Conservation (phyloP, 805 yeast genomes). For the Hanseniaspora guilliermondii region DNA sequence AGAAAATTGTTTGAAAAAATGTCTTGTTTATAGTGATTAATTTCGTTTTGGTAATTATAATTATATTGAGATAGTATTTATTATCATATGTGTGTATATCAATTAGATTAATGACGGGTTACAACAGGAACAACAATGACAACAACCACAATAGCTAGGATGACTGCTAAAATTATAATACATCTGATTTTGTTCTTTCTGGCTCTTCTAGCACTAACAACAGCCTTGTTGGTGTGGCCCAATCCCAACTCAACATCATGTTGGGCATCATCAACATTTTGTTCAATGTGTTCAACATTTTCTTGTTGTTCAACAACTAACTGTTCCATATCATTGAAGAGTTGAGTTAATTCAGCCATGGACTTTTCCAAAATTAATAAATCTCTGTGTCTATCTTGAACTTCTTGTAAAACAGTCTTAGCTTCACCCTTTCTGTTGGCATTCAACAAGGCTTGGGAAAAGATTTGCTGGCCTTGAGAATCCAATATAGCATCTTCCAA, state of each 20-base stretch:
- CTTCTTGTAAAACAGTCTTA: conserved; percentile 86
- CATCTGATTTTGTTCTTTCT: conserved; percentile 88
- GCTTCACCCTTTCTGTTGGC: conserved; percentile 91
- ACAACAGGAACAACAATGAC: conserved; percentile 45
- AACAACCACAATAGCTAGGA: conserved; percentile 53
- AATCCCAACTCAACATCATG: conserved; percentile 87
- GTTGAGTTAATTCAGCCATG: conserved; percentile 87
- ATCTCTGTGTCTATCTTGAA: conserved; percentile 90
- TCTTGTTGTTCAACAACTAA: conserved; percentile 92
- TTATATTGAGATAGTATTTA: not conserved
- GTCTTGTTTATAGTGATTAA: too few species aligned
- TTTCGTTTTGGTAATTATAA: not conserved
- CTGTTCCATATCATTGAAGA: conserved; percentile 92
- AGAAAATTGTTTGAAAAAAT: too few species aligned
- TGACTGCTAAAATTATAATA: conserved; percentile 46
- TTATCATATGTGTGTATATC: not conserved
- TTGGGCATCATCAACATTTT: conserved; percentile 72
- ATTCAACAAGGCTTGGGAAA: conserved; percentile 81
- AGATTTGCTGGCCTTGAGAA: conserved; percentile 76
- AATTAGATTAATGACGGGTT: conserved; percentile 17
- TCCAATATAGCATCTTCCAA: conserved; percentile 77
- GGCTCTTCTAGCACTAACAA: conserved; percentile 73
- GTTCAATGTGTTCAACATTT: conserved; percentile 68
- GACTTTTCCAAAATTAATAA: conserved; percentile 87
- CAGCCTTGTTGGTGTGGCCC: conserved; percentile 86